These are phyloP conservation scores for Davidsoniella virescens DNA, from an alignment of 2,329 filamentous ascomycete genomes.

Conservation along the genomic window DNA sequence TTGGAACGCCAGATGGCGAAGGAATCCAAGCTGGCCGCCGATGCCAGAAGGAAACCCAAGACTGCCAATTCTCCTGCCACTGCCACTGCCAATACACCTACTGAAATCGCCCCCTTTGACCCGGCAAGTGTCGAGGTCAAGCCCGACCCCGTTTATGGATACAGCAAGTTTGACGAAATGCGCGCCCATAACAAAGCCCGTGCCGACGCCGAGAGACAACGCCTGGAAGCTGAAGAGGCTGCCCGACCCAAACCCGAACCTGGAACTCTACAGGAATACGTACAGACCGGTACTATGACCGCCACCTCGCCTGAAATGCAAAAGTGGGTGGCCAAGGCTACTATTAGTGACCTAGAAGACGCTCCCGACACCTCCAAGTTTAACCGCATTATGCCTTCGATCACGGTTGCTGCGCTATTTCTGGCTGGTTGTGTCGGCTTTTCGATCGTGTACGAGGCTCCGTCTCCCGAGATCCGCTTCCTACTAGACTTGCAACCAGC, in stretches of 20 bases:
- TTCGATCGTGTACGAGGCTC: slow-evolving; percentile 28
- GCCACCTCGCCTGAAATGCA: slow-evolving; percentile 26
- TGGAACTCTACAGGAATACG: slow-evolving; percentile 16
- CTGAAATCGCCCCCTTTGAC: slow-evolving; percentile 15
- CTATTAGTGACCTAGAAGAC: slow-evolving; percentile 32
- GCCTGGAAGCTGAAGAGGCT: slow-evolving; percentile 26
- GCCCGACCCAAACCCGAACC: slow-evolving; percentile 7
- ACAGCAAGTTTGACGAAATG: slow-evolving; percentile 39
- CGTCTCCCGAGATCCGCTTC: slow-evolving; percentile 27
- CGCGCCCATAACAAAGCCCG: slow-evolving; percentile 35
- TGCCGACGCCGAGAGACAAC: slow-evolving; percentile 28
- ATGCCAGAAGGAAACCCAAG: not conserved
- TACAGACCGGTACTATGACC: slow-evolving; percentile 23
- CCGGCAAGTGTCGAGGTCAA: slow-evolving; percentile 16
- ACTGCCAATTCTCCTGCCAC: slow-evolving; percentile 8
- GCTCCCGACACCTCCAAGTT: slow-evolving; percentile 35
- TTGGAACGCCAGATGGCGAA: slow-evolving; percentile 27
- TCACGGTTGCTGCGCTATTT: slow-evolving; percentile 30
- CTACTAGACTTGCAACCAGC: slow-evolving; percentile 46
- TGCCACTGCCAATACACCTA: slow-evolving; percentile 15
- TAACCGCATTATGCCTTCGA: slow-evolving; percentile 39
- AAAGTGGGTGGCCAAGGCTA: slow-evolving; percentile 26
- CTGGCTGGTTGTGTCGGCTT: slow-evolving; percentile 28
- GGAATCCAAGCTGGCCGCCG: slow-evolving; percentile 9
- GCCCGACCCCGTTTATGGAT: slow-evolving; percentile 38